These are phyloP conservation scores for Saccharomyces cerevisiae DNA, from an alignment of 805 yeast genomes.

Conservation along the genomic window DNA sequence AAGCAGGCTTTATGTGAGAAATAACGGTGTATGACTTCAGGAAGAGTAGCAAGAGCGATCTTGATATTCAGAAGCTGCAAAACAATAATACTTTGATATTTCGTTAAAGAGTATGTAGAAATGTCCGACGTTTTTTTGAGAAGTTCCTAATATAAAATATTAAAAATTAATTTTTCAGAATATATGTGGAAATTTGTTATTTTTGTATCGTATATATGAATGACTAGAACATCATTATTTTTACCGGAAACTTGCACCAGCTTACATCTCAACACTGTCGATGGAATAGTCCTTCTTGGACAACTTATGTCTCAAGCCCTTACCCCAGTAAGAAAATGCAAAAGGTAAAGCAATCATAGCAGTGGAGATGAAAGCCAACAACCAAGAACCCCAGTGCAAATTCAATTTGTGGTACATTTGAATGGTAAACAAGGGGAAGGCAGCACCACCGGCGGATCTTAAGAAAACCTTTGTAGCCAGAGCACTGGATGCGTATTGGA, in stretches of 20 bases:
- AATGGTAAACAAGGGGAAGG: constrained; percentile 72
- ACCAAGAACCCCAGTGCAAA: constrained; percentile 73
- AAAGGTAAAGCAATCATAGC: constrained; percentile 72
- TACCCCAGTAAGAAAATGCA: constrained; percentile 62
- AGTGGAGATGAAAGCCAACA: constrained; percentile 66
- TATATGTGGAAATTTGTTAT: background rate
- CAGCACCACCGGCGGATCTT: constrained; percentile 81
- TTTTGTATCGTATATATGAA: background rate
- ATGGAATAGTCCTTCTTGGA: constrained; percentile 59
- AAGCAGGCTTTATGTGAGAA: no score
- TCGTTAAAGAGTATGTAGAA: background rate
- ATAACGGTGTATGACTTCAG: no score
- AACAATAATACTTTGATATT: background rate
- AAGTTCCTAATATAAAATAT: background rate
- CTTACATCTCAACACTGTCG: constrained; percentile 19
- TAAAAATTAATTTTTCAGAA: background rate
- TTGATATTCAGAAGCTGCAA: background rate
- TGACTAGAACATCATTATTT: background rate
- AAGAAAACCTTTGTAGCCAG: constrained; percentile 74
- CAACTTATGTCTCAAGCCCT: constrained; percentile 48
- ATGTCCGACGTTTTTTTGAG: background rate
- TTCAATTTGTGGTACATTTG: constrained; percentile 74
- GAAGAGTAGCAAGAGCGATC: no score
- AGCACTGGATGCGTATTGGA: constrained; percentile 72
- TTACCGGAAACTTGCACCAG: background rate